Evolutionary conservation across 163 green algal species (phyloP), one percentile per base, ranked within the genome.

Genomic region (Scenedesmus sp.): DNA sequence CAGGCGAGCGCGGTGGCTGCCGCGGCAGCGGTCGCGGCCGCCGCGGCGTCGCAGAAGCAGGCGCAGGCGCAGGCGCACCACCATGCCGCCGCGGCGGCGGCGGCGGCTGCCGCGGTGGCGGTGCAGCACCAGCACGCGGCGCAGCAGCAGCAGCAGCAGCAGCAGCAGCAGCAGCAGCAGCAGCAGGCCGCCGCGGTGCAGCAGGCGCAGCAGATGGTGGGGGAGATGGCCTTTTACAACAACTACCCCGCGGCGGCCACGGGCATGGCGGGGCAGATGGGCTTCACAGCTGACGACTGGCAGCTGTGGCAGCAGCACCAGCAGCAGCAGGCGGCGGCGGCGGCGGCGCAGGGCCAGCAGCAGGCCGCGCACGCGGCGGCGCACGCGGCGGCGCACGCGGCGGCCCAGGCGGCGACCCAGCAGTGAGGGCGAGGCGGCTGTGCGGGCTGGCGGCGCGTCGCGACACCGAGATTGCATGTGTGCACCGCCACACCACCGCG

Each of bases 221-320:
- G n/a, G n/a, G n/a, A n/a, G n/a, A n/a, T n/a, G n/a, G n/a, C n/a
- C n/a, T n/a, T n/a, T n/a, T n/a, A n/a, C n/a, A n/a, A n/a, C n/a
- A n/a, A n/a, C n/a, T n/a, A n/a, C n/a, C n/a, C n/a, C n/a, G n/a
- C n/a, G n/a, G n/a, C n/a, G n/a, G n/a, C n/a, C n/a, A n/a, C n/a
- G n/a, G 44, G 44, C 24, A 51, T 72, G 63, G 44, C 58, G 44
- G 18, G 34, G n/a, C 63, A 56, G 53, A 51, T 22, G 34, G 34
- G 3, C 24, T 77, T n/a, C n/a, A n/a, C n/a, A n/a, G n/a, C n/a
- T n/a, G n/a, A n/a, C 15, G 69, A 77, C n/a, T 77, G 69, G 69
- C 69, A 77, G 54, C 53, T 77, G n/a, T 56, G 66, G 51, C 67
- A 65, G 51, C 51, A 65, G 50, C n/a, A n/a, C 4, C 70, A 78